Evolutionary conservation across 805 yeast genomes (phyloP), one percentile per base, ranked within the genome.

Genomic region (Teunomyces gatunensis): DNA sequence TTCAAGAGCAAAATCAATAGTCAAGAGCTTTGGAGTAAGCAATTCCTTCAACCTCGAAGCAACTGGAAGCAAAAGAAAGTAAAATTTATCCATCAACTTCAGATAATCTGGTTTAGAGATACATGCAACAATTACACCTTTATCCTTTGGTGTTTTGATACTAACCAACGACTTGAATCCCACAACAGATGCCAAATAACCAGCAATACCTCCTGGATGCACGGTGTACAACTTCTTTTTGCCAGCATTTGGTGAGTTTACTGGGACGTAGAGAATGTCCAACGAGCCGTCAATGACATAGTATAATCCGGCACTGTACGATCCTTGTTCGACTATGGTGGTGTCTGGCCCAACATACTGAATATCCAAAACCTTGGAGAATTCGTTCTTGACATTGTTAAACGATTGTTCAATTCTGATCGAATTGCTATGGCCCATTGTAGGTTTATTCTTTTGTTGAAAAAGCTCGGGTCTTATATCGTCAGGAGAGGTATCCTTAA

Each of bases 1-100:
- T 64, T 94, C 99, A 44, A 94, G 69, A 0, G 97, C 96, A 65
- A 87, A 89, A 60, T 92, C 98, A 36, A 94, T 79, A 47, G 85
- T 80, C 33, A 87, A 65, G 33, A 92, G 72, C 47, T 86, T 80
- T 25, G 78, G 71, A 25, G 91, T 84, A 34, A 94, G 65, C 1
- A 87, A 73, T n/a, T 73, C 74, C 39, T 86, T 82, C 52, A 92
- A 69, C 6, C 83, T 77, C 50, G 83, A 82, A 0, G 98, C 96
- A 40, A 90, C 78, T 1, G 89, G 81, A 33, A 92, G 69, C 54
- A 87, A 86, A 7, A 92, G 74, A 64, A 81, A 76, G 49, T 92
- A 91, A 59, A 81, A 85, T 52, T 81, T 80, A 48, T 92, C 97
- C 56, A 85, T 77, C 20, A 91, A 65, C 10, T 74, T 72, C 42